These are phyloP conservation scores for Glycine latifolia DNA, from an alignment of 306 rosid genomes.

Conservation along the genomic window DNA sequence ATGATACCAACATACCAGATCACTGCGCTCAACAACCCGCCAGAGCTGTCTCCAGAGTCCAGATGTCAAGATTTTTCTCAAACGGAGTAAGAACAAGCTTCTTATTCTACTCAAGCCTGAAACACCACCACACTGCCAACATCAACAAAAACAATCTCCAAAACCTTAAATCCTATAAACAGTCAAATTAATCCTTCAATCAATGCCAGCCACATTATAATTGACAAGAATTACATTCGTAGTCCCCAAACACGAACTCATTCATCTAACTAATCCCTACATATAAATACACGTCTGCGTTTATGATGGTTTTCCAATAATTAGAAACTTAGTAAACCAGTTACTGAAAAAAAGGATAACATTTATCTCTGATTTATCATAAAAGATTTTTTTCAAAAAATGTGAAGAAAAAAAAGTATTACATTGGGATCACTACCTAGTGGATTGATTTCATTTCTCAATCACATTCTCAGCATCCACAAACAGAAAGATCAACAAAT, in stretches of 20 bases:
- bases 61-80: constrained; percentile 90
- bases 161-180: neutral
- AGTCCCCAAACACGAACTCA: neutral
- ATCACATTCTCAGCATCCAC: too few relatives aligned
- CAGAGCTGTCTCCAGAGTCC: constrained; percentile 94
- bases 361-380: too few relatives aligned
- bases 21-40: constrained; percentile 98
- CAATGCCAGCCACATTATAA: neutral
- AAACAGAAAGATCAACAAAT: too few relatives aligned
- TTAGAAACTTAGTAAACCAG: too few relatives aligned
- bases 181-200: neutral
- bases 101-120: constrained; percentile 94
- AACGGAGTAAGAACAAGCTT: constrained; percentile 91
- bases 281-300: too few relatives aligned
- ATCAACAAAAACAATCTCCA: constrained; percentile 16
- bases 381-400: too few relatives aligned
- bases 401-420: too few relatives aligned
- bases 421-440: too few relatives aligned
- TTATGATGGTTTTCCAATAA: too few relatives aligned
- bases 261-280: too few relatives aligned
- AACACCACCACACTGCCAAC: constrained; percentile 35
- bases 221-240: neutral
- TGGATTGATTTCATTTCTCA: too few relatives aligned
- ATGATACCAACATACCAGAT: constrained; percentile 67
- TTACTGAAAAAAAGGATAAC: too few relatives aligned